Evolutionary conservation across 169 alveolate genomes (phyloP), one percentile per base, ranked within the genome.

Genomic region (Babesia gibsoni): DNA sequence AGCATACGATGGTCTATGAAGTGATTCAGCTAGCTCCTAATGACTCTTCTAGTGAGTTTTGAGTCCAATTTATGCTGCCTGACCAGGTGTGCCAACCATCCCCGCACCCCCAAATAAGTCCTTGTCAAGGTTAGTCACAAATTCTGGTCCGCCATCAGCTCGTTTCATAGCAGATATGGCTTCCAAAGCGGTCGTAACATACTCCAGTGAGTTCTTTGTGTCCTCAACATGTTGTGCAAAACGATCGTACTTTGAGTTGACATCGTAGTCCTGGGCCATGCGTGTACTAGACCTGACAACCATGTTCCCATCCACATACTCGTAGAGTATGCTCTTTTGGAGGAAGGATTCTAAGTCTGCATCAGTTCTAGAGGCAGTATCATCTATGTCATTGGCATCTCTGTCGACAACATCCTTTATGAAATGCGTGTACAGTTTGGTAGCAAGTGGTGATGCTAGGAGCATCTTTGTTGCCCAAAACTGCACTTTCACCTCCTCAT

Each of bases 401-500:
- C 43, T 59, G 43, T 79, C 88, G 25, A 87, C 64, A 7, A 87
- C 84, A 57, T 91, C 88, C 61, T 91, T 91, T 67, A 91, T 66
- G 66, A 91, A 91, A 73, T 91, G 91, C 42, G 92, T 84, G 87
- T 91, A 91, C 10, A 91, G 61, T 74, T 91, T 91, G 36, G 92
- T 85, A 18, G 95, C 89, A 30, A 91, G 81, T 3, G 94, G 95
- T 0, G 91, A 88, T 8, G 90, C 70, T 39, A 91, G 89, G 32
- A 91, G 87, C 94, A 89, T 91, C 72, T 89, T 91, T 16, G 87
- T 88, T 25, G 90, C 94, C 95, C 95, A 91, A 84, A 91, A 91
- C 67, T 91, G 95, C 30, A 91, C 80, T 61, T 90, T 89, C 27
- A 91, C 94, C 80, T 91, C 92, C 73, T 87, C 92, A 41, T 87